Conservation (phyloP, 2,329 filamentous ascomycete species). For the Apiospora arundinis region DNA sequence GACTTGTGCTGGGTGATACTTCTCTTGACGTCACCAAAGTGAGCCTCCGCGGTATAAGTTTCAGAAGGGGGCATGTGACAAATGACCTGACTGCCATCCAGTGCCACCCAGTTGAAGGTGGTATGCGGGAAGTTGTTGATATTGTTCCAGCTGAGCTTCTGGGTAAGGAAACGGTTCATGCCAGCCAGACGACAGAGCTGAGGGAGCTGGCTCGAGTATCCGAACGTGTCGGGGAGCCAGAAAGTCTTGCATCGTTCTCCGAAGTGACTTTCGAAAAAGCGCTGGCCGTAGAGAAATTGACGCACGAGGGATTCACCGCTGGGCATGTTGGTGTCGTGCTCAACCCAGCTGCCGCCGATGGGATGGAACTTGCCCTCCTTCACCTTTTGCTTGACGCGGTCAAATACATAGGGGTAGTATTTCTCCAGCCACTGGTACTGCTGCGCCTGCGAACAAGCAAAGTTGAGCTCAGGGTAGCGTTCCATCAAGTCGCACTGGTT, state of each 20-base stretch:
- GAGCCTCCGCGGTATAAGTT: constrained; percentile 92
- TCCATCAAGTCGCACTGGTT: constrained; percentile 97
- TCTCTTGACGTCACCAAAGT: constrained; percentile 92
- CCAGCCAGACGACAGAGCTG: constrained; percentile 93
- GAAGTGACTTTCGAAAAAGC: constrained; percentile 93
- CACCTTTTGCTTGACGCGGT: constrained; percentile 90
- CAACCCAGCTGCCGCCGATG: constrained; percentile 97
- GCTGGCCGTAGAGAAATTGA: constrained; percentile 94
- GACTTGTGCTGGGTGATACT: constrained; percentile 94
- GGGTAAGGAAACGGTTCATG: constrained; percentile 96
- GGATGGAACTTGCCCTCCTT: constrained; percentile 91
- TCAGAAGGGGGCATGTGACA: constrained; percentile 97
- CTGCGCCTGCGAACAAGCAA: constrained; percentile 92
- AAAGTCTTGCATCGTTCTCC: constrained; percentile 89
- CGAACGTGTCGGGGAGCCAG: constrained; percentile 98
- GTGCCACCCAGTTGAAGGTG: constrained; percentile 97
- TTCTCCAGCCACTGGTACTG: constrained; percentile 98
- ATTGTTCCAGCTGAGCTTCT: constrained; percentile 99
- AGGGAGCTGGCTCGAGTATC: constrained; percentile 93
- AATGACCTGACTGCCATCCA: constrained; percentile 94
- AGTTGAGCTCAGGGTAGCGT: constrained; percentile 90
- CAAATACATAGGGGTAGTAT: constrained; percentile 85
- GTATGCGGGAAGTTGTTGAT: constrained; percentile 99
- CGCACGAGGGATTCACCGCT: constrained; percentile 92
- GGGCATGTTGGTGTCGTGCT: constrained; percentile 97